Conservation (phyloP, 2,329 filamentous ascomycete species). For the Penicillium paneum region DNA sequence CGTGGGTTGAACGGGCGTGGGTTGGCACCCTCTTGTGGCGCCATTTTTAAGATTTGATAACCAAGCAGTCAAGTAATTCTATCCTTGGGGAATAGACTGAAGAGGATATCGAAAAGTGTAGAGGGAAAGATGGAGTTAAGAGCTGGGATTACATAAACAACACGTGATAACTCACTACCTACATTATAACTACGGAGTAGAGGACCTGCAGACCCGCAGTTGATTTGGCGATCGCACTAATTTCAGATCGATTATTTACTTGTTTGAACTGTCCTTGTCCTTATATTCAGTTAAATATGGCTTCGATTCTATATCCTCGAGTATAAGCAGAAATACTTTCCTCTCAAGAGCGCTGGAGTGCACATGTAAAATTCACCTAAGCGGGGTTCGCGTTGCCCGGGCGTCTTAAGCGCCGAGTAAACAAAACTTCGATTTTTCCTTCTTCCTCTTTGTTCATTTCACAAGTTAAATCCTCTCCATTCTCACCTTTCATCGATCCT, state of each 20-base stretch:
- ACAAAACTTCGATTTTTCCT: slow-evolving; percentile 4
- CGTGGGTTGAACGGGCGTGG: no score
- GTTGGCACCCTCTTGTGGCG: no score
- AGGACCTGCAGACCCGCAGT: slow-evolving; percentile 8
- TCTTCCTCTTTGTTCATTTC: neutral
- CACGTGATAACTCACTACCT: no score
- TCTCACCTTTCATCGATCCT: neutral
- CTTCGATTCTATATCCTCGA: neutral
- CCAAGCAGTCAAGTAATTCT: no score
- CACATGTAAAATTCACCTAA: neutral
- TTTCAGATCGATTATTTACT: neutral
- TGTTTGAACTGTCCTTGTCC: neutral
- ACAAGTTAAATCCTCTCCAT: neutral
- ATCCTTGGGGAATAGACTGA: no score
- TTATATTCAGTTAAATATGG: neutral
- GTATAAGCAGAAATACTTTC: neutral
- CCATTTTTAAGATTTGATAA: no score
- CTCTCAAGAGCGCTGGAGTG: neutral
- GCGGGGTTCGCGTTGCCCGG: slow-evolving; percentile 9
- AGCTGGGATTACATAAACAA: no score
- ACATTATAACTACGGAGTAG: no score
- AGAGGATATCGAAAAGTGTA: no score
- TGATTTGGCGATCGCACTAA: neutral
- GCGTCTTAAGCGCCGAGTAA: slow-evolving; percentile 5
- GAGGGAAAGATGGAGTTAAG: no score